A percentile compares a stretch with the other conserved stretches of the same genome.
Evolutionary conservation across 805 yeast species (phyloP).

Genomic region (Pichia insulana): DNA sequence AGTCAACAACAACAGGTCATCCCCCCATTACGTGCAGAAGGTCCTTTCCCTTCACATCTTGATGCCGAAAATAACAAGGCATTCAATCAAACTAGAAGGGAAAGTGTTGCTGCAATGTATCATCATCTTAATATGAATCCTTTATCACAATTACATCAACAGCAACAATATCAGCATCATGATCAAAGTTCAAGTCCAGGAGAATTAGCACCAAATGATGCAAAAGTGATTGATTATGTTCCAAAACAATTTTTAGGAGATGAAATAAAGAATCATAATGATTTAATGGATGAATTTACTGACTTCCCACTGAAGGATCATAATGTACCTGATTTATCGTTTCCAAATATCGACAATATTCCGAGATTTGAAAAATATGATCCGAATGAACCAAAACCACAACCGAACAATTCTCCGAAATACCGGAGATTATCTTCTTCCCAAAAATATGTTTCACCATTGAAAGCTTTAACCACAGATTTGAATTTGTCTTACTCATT

Average conservation of each 20-base stretch:
- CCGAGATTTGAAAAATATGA: slow-evolving; percentile 42
- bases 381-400: slow-evolving; percentile 51
- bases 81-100: slow-evolving; percentile 20
- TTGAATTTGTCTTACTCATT: slow-evolving; percentile 73
- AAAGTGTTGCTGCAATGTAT: slow-evolving; percentile 24
- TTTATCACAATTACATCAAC: background rate
- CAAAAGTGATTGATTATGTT: background rate
- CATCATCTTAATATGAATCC: slow-evolving; percentile 10
- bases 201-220: background rate
- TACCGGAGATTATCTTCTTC: slow-evolving; percentile 57
- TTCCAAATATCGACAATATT: background rate
- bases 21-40: slow-evolving; percentile 28
- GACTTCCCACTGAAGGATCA: background rate
- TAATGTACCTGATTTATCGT: background rate
- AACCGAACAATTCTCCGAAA: slow-evolving; percentile 52
- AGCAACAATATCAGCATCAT: background rate
- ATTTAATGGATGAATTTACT: background rate
- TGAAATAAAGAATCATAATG: background rate
- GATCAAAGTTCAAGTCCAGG: background rate
- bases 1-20: slow-evolving; percentile 18
- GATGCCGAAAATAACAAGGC: slow-evolving; percentile 6
- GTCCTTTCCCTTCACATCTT: slow-evolving; percentile 20
- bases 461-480: slow-evolving; percentile 68
- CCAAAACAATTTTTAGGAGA: background rate
- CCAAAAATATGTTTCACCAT: slow-evolving; percentile 64